phyloP scores from a whole-genome alignment of 768 basidiomycete species.

The Coprinopsis strossmayeri region DNA sequence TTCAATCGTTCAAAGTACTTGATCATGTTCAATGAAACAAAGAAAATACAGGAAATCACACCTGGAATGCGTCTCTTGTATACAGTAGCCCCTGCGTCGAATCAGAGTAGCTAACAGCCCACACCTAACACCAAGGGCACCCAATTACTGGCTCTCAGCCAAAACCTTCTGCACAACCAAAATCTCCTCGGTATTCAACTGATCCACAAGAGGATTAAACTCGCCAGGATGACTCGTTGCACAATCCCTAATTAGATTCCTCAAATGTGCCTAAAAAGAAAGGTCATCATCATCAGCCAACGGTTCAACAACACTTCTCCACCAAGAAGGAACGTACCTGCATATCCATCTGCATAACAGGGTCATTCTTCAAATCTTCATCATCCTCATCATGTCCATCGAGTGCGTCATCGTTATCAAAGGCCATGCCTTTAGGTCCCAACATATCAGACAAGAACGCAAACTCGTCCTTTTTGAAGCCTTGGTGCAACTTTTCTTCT shows the following conservation, averaged over 20 bases:
- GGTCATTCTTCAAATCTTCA: slow-evolving; percentile 84
- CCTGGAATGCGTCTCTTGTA: too few relatives aligned
- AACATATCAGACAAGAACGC: slow-evolving; percentile 82
- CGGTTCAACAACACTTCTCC: background rate
- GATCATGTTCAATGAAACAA: too few relatives aligned
- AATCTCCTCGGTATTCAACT: slow-evolving; percentile 66
- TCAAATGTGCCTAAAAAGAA: slow-evolving; percentile 57
- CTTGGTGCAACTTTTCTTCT: slow-evolving; percentile 62
- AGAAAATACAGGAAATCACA: too few relatives aligned
- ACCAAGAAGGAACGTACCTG: slow-evolving; percentile 28
- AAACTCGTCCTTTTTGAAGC: slow-evolving; percentile 67
- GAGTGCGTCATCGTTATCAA: slow-evolving; percentile 74
- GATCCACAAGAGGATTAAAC: slow-evolving; percentile 58
- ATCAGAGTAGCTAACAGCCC: too few relatives aligned
- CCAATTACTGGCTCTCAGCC: background rate
- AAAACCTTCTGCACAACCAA: slow-evolving; percentile 53
- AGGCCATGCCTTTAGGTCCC: slow-evolving; percentile 62
- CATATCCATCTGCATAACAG: slow-evolving; percentile 84
- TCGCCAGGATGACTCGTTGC: slow-evolving; percentile 54
- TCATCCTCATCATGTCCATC: slow-evolving; percentile 66
- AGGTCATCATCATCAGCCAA: background rate
- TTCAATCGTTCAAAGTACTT: too few relatives aligned
- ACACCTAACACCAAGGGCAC: background rate
- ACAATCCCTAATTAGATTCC: slow-evolving; percentile 64
- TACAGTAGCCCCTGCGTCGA: too few relatives aligned